These are phyloP conservation scores for Bretschneidera sinensis DNA, from an alignment of 345 rosid genomes.

Conservation along the genomic window DNA sequence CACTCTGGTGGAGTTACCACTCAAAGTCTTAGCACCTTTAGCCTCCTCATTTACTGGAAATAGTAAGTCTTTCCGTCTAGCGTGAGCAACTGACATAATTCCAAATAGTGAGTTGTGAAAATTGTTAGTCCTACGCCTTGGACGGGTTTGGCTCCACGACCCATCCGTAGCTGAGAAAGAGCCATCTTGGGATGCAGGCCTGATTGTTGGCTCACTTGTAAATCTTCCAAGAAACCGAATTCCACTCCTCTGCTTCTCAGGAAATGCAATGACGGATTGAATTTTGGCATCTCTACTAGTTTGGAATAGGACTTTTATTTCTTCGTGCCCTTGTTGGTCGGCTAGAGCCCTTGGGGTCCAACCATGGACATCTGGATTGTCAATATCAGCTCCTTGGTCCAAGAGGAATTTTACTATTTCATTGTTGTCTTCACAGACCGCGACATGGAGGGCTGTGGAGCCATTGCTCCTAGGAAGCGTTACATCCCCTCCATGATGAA, in stretches of 20 bases:
- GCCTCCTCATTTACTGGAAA: slow-evolving; percentile 23
- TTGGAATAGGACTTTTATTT: slow-evolving; percentile 51
- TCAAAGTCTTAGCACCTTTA: slow-evolving; percentile 4
- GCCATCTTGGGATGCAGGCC: slow-evolving; percentile 25
- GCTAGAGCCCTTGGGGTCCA: slow-evolving; percentile 78
- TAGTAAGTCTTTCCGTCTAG: slow-evolving; percentile 27
- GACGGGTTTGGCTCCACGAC: slow-evolving; percentile 40
- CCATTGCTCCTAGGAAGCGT: slow-evolving; percentile 46
- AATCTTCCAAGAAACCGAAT: slow-evolving; percentile 52
- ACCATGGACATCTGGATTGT: slow-evolving; percentile 50
- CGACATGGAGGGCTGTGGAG: slow-evolving; percentile 70
- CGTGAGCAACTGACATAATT: slow-evolving; percentile 57
- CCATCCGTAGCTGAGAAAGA: slow-evolving; percentile 30
- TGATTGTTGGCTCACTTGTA: slow-evolving; percentile 67
- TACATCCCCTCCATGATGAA: slow-evolving; percentile 47
- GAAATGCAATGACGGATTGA: slow-evolving; percentile 32
- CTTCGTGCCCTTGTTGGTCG: slow-evolving; percentile 84
- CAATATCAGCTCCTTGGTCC: slow-evolving; percentile 58
- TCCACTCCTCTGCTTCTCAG: slow-evolving; percentile 44
- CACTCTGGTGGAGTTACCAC: slow-evolving; percentile 40
- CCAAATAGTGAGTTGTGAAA: slow-evolving; percentile 77
- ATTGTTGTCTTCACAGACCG: slow-evolving; percentile 68
- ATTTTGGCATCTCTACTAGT: slow-evolving; percentile 28
- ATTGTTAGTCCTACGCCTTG: slow-evolving; percentile 53
- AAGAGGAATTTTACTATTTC: slow-evolving; percentile 69